Evolutionary conservation across 2,329 filamentous ascomycete species (phyloP), one percentile per base, ranked within the genome.

Genomic region (Eutypella sp.): DNA sequence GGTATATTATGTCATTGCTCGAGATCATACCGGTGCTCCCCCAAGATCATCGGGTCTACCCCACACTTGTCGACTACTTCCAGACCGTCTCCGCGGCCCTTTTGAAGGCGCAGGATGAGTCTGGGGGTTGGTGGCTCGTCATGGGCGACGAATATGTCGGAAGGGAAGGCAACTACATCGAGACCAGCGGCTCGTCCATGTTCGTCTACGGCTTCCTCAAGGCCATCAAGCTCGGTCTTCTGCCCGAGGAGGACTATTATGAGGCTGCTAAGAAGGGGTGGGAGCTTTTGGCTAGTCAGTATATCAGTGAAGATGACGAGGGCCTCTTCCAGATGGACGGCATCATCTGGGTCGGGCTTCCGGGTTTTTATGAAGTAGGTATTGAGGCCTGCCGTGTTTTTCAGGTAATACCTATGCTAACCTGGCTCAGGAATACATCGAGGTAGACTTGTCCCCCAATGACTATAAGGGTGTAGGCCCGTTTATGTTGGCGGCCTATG

Each of bases 101-200:
- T 13, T 66, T 68, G 46, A 58, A 59, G 15, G 63, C 68, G 0
- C 72, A 71, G 39, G 73, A 77, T 47, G 48, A 55, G 16, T 54
- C 53, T 2, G 75, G 76, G 0, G 77, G 74, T 6, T 83, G 79
- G 78, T 82, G 76, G 73, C 62, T 81, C 42, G 65, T 82, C 37
- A 76, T 82, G 71, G 71, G 71, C 52, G 67, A 71, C 46, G 60
- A 68, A 22, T 72, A 75, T 45, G 68, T 71, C 0, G 70, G 68
- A 1, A 54, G 60, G 33, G 51, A 69, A 39, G 77, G 76, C 2
- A 83, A 84, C 59, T 84, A 78, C 58, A 74, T 83, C 40, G 77
- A 84, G 63, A 76, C 74, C 27, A 79, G 76, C 25, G 79, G 72
- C 7, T 75, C 74, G 2, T 78, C 76, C 3, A 78, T 83, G 73